Conservation (phyloP, 2,329 filamentous ascomycete genomes). For the Esteya vermicola region DNA sequence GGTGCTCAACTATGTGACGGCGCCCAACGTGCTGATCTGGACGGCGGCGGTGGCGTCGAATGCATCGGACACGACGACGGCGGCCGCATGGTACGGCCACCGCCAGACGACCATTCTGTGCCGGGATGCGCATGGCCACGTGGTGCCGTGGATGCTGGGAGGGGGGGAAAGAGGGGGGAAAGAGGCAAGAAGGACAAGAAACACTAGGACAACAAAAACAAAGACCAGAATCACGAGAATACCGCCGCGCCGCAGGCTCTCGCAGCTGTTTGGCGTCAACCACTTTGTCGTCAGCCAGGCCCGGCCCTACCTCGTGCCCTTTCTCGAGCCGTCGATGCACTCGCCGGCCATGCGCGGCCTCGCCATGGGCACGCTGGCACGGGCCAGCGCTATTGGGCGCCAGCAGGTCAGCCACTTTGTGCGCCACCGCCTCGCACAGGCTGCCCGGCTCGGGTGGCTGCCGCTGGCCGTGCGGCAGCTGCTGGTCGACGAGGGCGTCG, state of each 20-base stretch:
- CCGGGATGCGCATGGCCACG: constrained; percentile 49
- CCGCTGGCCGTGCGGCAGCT: constrained; percentile 58
- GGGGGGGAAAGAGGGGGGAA: constrained; percentile 55
- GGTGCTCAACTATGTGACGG: constrained; percentile 81
- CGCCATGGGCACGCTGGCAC: constrained; percentile 36
- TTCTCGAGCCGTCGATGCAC: constrained; percentile 68
- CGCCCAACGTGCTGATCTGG: constrained; percentile 81
- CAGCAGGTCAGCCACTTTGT: constrained; percentile 19
- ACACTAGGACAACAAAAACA: constrained; percentile 42
- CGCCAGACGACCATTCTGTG: constrained; percentile 55
- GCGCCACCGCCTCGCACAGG: constrained; percentile 63
- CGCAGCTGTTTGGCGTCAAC: constrained; percentile 82
- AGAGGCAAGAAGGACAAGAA: constrained; percentile 27
- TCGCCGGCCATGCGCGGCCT: constrained; percentile 44
- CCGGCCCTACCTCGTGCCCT: constrained; percentile 76
- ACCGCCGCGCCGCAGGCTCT: constrained; percentile 54
- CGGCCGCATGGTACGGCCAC: constrained; percentile 48
- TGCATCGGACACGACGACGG: too few relatives aligned
- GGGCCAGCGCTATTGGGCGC: constrained; percentile 23
- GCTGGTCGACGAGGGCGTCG: constrained; percentile 69
- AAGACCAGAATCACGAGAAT: too few relatives aligned
- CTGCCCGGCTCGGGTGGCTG: constrained; percentile 63
- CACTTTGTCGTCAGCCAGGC: constrained; percentile 93
- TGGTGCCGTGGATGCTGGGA: constrained; percentile 58
- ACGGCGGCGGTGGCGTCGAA: constrained; percentile 68